A percentile compares a stretch with the other conserved stretches of the same genome.
These are phyloP conservation scores for Trichosporon asahii DNA, from an alignment of 1,284 basidiomycete genomes.

Conservation along the genomic window DNA sequence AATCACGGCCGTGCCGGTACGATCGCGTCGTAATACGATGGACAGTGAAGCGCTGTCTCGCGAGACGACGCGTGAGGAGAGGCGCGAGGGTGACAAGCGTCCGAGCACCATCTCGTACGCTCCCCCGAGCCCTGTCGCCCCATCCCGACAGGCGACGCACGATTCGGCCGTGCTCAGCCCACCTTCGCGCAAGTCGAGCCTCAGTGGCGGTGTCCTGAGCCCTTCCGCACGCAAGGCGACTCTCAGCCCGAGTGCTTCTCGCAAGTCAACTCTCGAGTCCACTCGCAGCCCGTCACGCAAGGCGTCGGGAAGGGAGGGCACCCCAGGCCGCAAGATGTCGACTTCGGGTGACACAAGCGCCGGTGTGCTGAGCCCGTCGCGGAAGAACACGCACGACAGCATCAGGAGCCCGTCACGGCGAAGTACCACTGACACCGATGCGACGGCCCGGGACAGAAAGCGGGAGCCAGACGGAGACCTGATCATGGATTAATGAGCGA, in stretches of 20 bases:
- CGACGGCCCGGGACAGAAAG: not conserved
- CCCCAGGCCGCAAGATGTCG: not conserved
- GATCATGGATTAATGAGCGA: not conserved
- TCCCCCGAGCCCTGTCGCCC: not conserved
- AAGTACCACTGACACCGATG: not conserved
- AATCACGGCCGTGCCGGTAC: not conserved
- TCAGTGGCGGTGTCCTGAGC: not conserved
- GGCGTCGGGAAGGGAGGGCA: not conserved
- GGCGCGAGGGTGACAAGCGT: not conserved
- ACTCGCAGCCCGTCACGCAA: not conserved
- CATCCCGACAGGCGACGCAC: not conserved
- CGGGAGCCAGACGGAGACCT: not conserved
- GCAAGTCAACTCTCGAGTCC: not conserved
- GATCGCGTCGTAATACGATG: not conserved
- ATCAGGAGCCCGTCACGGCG: not conserved
- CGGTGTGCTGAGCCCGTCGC: not conserved
- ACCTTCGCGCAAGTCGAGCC: not conserved
- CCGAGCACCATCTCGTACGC: not conserved
- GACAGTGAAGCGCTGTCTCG: slow-evolving; percentile 2
- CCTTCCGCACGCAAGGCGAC: not conserved
- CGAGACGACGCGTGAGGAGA: slow-evolving; percentile 5
- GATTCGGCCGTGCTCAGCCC: not conserved
- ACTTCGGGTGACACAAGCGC: not conserved
- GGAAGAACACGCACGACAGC: not conserved
- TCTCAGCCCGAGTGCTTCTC: not conserved